These are phyloP conservation scores for Bjerkandera adusta DNA, from an alignment of 1,284 basidiomycete genomes.

Conservation along the genomic window DNA sequence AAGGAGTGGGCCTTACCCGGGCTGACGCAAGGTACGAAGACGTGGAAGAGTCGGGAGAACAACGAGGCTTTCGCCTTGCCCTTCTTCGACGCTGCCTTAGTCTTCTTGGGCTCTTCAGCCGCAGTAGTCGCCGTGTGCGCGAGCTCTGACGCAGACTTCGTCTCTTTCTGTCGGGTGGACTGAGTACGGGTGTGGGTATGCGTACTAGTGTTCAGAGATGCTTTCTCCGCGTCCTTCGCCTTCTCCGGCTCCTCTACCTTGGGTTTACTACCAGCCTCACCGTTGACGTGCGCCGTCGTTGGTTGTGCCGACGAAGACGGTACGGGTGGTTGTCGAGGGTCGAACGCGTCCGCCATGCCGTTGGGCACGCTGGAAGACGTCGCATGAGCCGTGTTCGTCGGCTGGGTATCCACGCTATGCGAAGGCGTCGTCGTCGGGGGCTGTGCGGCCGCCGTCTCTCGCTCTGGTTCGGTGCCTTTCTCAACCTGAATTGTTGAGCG, in stretches of 20 bases:
- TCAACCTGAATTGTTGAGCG: constrained; percentile 20
- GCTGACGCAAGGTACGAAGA: constrained; percentile 48
- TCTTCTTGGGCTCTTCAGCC: constrained; percentile 21
- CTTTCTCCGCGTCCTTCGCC: constrained; percentile 35
- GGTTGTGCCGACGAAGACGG: constrained; percentile 20
- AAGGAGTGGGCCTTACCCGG: constrained; percentile 37
- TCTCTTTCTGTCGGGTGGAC: constrained; percentile 34
- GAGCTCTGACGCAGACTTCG: constrained; percentile 36
- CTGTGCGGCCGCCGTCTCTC: constrained; percentile 26
- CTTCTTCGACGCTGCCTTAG: constrained; percentile 25
- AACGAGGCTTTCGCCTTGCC: constrained; percentile 37
- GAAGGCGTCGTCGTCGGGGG: constrained; percentile 24
- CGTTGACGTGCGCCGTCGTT: constrained; percentile 16
- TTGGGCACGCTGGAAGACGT: constrained; percentile 18
- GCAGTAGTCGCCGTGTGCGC: constrained; percentile 34
- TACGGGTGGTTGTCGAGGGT: constrained; percentile 18
- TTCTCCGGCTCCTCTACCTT: constrained; percentile 24
- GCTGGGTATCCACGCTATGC: constrained; percentile 20
- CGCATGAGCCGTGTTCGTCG: constrained; percentile 13
- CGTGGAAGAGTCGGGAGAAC: constrained; percentile 44
- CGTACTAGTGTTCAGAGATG: constrained; percentile 40
- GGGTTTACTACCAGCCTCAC: constrained; percentile 10
- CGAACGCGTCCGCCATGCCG: constrained; percentile 21
- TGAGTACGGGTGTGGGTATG: constrained; percentile 28
- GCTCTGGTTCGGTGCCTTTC: constrained; percentile 29